Evolutionary conservation across 169 alveolate genomes (phyloP), one percentile per base, ranked within the genome.

Genomic region (Cryptosporidium ubiquitum): DNA sequence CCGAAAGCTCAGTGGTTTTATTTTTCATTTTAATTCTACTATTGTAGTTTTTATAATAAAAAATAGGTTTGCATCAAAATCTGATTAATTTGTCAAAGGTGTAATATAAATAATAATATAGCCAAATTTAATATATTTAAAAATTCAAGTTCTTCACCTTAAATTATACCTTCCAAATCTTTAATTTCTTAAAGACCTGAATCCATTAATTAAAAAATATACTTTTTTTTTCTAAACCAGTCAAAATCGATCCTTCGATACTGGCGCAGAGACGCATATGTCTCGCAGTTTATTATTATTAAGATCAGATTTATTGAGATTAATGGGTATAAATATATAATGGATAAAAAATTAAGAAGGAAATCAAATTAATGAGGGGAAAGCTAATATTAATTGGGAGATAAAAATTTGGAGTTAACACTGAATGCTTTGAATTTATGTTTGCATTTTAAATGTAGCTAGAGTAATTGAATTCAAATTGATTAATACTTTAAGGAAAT

Each of bases 231-330:
- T 6, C 71, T 35, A 26, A 33, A 64, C 23, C 14, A 64, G 71
- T 64, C 71, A 64, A 64, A 64, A 12, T 64, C 29, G 71, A 64
- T 64, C 29, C 47, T 26, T 31, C 40, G 47, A 23, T n/a, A 20
- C 23, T n/a, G 20, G 47, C 71, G 71, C 71, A n/a, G 5, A 5
- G 49, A 37, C 49, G 49, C 33, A 33, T 31, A 12, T 16, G 42
- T 64, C 71, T 29, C 71, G 31, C 12, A 5, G 49, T 18, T n/a
- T 35, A 16, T 37, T 64, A 18, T 5, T 31, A 6, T 64, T 60
- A 5, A 31, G 52, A 58, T 26, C 68, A 23, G 37, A 58, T 58
- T 31, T 20, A 58, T 3, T 3, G 20, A 58, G n/a, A 23, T 23
- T 26, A 20, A 3, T 3, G n/a, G 68, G 0, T 23, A 20, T 18